Percentiles rank a stretch among this genome's conserved stretches.
phyloP scores from a whole-genome alignment of 2,329 filamentous ascomycete species.

The Aspergillus novofumigatus region DNA sequence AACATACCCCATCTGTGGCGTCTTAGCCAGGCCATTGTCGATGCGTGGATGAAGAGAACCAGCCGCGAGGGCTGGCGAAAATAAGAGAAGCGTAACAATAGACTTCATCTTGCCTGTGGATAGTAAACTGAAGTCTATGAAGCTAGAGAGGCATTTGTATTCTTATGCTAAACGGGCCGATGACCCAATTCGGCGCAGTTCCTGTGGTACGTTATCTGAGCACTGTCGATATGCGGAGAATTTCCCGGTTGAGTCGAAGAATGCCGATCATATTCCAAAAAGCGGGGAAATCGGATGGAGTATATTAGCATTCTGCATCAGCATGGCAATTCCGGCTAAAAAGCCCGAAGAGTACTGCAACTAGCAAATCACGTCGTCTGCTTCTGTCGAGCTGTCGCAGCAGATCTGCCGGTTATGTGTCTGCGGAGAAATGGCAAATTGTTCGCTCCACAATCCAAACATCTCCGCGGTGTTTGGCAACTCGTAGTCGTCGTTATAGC shows the following conservation, averaged over 20 bases:
- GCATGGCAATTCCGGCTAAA: background rate
- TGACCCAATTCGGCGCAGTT: background rate
- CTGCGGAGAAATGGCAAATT: background rate
- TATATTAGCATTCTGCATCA: background rate
- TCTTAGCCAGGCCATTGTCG: constrained; percentile 23
- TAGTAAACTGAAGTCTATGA: background rate
- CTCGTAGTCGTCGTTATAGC: no score
- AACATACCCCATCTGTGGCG: constrained; percentile 28
- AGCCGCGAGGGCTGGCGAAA: background rate
- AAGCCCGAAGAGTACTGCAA: background rate
- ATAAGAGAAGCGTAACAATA: background rate
- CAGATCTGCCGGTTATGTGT: background rate
- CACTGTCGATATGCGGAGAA: background rate
- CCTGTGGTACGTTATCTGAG: background rate
- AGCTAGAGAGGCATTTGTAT: background rate
- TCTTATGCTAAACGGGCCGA: background rate
- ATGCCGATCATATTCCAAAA: background rate
- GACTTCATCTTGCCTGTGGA: background rate
- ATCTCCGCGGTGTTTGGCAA: no score
- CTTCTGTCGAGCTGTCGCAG: background rate
- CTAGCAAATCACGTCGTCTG: background rate
- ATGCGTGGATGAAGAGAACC: constrained; percentile 6
- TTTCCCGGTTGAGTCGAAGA: background rate
- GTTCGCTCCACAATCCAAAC: background rate
- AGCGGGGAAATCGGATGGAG: background rate